Evolutionary conservation across 768 basidiomycete genomes (phyloP).

Genomic region (Leccinum aurantiacum): DNA sequence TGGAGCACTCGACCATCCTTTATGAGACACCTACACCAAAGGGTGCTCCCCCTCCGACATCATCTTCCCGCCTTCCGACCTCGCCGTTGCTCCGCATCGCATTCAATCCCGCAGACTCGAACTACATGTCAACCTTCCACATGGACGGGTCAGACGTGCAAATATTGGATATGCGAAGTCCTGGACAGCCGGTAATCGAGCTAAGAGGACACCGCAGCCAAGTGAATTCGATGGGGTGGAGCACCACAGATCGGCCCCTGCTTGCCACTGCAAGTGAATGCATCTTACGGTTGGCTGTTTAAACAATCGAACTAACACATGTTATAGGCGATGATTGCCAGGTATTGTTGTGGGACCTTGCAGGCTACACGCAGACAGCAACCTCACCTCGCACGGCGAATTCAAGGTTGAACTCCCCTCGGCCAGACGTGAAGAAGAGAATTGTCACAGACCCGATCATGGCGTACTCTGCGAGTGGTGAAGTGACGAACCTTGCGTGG

Average conservation of each 20-base stretch:
- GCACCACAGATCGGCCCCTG: conserved; percentile 76
- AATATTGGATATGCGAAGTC: conserved; percentile 95
- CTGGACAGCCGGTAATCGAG: conserved; percentile 93
- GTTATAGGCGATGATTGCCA: conserved; percentile 86
- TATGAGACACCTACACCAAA: conserved; percentile 91
- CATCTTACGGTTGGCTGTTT: not conserved
- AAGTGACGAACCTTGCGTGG: conserved; percentile 87
- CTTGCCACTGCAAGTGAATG: conserved; percentile 82
- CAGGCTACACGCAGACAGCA: conserved; percentile 56
- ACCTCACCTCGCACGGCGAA: conserved; percentile 69
- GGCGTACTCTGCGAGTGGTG: conserved; percentile 75
- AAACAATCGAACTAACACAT: conserved; percentile 1
- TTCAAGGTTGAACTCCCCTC: conserved; percentile 74
- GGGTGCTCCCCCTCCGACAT: conserved; percentile 57
- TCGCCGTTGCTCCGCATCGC: conserved; percentile 84
- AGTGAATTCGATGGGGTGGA: conserved; percentile 91
- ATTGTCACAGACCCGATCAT: conserved; percentile 75
- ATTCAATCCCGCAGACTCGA: conserved; percentile 88
- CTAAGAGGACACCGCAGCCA: conserved; percentile 78
- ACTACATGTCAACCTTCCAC: conserved; percentile 97
- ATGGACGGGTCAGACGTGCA: conserved; percentile 89
- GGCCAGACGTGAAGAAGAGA: conserved; percentile 77
- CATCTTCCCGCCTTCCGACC: conserved; percentile 67
- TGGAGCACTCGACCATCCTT: conserved; percentile 97
- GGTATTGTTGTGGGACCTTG: conserved; percentile 90